Percentiles rank a stretch among this genome's conserved stretches.
Evolutionary conservation across 345 rosid species (phyloP).

Genomic region (Eucalyptus pauciflora): DNA sequence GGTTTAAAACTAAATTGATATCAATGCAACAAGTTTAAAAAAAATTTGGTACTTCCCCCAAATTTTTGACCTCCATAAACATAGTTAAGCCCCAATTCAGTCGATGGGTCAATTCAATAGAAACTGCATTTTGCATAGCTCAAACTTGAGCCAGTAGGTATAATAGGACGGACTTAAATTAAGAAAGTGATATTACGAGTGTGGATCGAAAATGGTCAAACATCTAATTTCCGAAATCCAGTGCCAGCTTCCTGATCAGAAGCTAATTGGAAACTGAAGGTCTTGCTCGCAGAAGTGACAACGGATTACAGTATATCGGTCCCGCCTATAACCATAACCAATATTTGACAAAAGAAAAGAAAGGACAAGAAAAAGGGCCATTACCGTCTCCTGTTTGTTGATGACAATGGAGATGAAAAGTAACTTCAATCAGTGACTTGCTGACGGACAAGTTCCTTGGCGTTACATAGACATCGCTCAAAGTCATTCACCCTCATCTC

Average conservation of each 20-base stretch:
- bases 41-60: background rate
- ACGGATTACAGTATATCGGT: background rate
- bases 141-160: background rate
- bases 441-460: background rate
- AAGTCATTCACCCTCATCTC: background rate
- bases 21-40: too few relatives aligned
- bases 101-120: background rate
- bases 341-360: background rate
- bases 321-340: background rate
- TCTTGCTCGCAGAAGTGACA: background rate
- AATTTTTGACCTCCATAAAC: background rate
- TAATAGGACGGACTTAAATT: background rate
- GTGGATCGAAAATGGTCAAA: background rate
- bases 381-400: background rate
- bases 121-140: background rate
- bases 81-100: background rate
- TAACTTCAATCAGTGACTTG: background rate
- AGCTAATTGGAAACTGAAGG: background rate
- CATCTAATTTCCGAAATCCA: background rate
- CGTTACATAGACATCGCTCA: background rate
- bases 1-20: fast-evolving
- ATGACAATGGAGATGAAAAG: background rate
- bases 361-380: background rate
- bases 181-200: background rate
- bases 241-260: background rate